phyloP scores from a whole-genome alignment of 371 early-diverging fungal species.

The Apophysomyces sp. region DNA sequence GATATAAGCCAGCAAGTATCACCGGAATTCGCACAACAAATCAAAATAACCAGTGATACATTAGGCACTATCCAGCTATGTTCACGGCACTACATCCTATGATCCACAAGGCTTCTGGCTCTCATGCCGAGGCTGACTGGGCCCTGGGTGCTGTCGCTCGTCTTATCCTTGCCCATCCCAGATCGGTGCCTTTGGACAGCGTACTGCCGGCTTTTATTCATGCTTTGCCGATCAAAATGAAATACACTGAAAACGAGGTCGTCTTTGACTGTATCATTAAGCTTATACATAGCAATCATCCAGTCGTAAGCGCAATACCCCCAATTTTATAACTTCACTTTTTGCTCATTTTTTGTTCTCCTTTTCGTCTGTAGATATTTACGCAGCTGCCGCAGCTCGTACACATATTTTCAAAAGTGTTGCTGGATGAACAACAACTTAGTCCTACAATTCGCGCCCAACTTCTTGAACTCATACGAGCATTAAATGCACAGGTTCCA shows the following conservation, averaged over 20 bases:
- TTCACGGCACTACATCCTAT: conserved; percentile 72
- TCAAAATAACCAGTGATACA: neutral
- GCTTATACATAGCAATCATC: conserved; percentile 57
- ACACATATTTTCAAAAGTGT: conserved; percentile 47
- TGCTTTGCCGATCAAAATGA: conserved; percentile 74
- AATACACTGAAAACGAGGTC: conserved; percentile 79
- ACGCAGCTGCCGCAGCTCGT: conserved; percentile 39
- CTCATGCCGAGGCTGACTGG: conserved; percentile 75
- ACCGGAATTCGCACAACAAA: neutral
- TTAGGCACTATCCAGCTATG: conserved; percentile 63
- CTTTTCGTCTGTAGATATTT: conserved; percentile 18
- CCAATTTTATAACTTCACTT: neutral
- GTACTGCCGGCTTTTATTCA: conserved; percentile 74
- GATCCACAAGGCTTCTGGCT: conserved; percentile 55
- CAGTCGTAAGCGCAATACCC: conserved; percentile 24
- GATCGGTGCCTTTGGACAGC: conserved; percentile 71
- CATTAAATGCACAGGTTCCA: conserved; percentile 46
- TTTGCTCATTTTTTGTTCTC: neutral
- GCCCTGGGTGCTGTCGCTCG: conserved; percentile 77
- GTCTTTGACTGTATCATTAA: conserved; percentile 69
- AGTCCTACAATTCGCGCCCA: conserved; percentile 48
- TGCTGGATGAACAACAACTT: conserved; percentile 55
- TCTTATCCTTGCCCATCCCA: conserved; percentile 57
- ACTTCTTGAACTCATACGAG: conserved; percentile 58
- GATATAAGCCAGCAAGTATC: conserved; percentile 59